These are phyloP conservation scores for Taphrina wiesneri DNA, from an alignment of 1,139 yeast species.

Conservation along the genomic window DNA sequence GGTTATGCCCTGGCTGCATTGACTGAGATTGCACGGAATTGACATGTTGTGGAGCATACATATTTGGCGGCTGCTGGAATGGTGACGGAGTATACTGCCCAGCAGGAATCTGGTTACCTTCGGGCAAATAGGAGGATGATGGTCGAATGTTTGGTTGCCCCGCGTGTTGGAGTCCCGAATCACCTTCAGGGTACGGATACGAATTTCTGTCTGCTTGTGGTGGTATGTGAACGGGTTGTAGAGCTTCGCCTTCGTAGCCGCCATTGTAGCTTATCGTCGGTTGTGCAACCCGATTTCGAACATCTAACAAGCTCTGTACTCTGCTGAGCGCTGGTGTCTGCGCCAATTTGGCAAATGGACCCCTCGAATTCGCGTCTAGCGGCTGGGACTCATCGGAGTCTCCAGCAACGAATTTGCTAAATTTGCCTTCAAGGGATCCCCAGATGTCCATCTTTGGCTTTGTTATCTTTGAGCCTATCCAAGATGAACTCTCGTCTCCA, in stretches of 20 bases:
- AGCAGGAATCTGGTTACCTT: not conserved
- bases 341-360: conserved; percentile 41
- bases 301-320: conserved; percentile 18
- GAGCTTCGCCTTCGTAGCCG: not conserved
- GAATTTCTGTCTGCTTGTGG: not conserved
- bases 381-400: conserved; percentile 47
- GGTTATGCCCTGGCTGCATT: not conserved
- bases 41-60: not conserved
- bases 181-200: conserved; percentile 9
- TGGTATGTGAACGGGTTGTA: not conserved
- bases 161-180: not conserved
- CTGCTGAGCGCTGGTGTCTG: conserved; percentile 31
- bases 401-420: conserved; percentile 85
- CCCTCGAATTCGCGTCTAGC: conserved; percentile 38
- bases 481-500: conserved; percentile 50
- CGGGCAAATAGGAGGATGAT: not conserved
- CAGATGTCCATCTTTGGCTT: conserved; percentile 82
- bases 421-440: conserved; percentile 80
- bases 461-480: conserved; percentile 65
- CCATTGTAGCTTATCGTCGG: not conserved
- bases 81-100: not conserved
- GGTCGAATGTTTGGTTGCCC: not conserved
- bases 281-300: not conserved
- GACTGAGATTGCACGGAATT: not conserved
- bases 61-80: not conserved